phyloP scores from a whole-genome alignment of 768 basidiomycete genomes.

The Paxillus rubicundulus region DNA sequence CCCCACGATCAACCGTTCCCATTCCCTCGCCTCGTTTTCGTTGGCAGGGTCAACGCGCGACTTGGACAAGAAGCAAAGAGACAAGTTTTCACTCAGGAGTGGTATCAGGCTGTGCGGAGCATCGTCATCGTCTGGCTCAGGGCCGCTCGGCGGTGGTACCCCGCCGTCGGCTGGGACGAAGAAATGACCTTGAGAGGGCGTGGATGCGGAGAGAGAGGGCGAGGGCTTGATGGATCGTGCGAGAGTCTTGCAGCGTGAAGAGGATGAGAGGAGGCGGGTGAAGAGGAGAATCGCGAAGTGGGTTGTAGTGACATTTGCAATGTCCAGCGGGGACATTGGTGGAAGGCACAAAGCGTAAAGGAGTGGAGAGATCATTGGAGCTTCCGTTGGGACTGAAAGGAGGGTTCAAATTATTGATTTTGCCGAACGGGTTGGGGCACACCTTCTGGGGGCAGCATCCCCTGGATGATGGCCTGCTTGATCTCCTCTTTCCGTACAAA shows the following conservation, averaged over 20 bases:
- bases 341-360: slow-evolving; percentile 64
- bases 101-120: slow-evolving; percentile 73
- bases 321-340: slow-evolving; percentile 59
- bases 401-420: not conserved
- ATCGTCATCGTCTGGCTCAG: slow-evolving; percentile 54
- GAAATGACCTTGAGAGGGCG: slow-evolving; percentile 43
- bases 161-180: slow-evolving; percentile 76
- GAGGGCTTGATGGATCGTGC: slow-evolving; percentile 65
- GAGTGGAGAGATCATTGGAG: slow-evolving; percentile 59
- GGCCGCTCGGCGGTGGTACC: slow-evolving; percentile 32
- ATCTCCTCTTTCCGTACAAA: slow-evolving; percentile 75
- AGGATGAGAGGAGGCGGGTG: slow-evolving; percentile 71
- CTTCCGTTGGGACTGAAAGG: slow-evolving; percentile 27
- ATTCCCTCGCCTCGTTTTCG: slow-evolving; percentile 75
- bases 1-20: slow-evolving; percentile 85
- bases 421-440: not conserved
- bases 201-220: slow-evolving; percentile 29
- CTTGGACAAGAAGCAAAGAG: slow-evolving; percentile 78
- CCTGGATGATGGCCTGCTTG: slow-evolving; percentile 62
- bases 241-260: slow-evolving; percentile 58
- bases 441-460: slow-evolving; percentile 67
- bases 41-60: slow-evolving; percentile 49
- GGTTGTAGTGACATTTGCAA: slow-evolving; percentile 56
- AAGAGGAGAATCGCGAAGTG: slow-evolving; percentile 80
- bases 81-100: slow-evolving; percentile 86